These are phyloP conservation scores for Daphne laureola DNA, from an alignment of 441 rosid genomes.

Conservation along the genomic window DNA sequence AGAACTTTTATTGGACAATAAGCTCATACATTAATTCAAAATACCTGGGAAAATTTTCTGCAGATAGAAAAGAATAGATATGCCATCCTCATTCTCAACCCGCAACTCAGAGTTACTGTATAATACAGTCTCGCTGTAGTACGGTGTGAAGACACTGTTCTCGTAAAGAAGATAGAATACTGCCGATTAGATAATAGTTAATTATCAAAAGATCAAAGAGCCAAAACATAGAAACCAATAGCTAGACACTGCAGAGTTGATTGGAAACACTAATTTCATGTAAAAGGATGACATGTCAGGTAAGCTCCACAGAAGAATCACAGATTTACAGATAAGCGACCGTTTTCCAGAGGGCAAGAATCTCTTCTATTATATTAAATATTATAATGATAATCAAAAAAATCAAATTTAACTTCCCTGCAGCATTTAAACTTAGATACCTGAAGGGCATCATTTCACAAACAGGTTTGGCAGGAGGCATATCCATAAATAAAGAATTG, in stretches of 20 bases:
- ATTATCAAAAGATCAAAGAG: too few relatives aligned
- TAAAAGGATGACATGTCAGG: constrained; percentile 8
- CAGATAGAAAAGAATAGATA: constrained; percentile 95
- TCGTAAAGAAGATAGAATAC: constrained; percentile 12
- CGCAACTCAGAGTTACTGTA: constrained; percentile 90
- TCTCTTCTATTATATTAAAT: neutral
- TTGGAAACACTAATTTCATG: too few relatives aligned
- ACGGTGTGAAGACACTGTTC: constrained; percentile 96
- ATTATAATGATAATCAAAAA: constrained; percentile 1
- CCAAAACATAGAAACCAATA: too few relatives aligned
- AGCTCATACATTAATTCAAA: neutral
- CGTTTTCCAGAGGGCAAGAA: too few relatives aligned
- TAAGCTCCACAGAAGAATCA: too few relatives aligned
- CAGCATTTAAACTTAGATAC: constrained; percentile 25
- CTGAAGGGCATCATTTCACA: constrained; percentile 88
- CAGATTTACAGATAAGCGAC: too few relatives aligned
- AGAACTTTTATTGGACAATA: too few relatives aligned
- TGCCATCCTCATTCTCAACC: constrained; percentile 98
- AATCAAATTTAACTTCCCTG: constrained; percentile 4
- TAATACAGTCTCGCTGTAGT: constrained; percentile 98
- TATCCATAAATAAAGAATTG: constrained; percentile 93
- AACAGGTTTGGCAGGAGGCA: constrained; percentile 92
- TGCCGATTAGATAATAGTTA: too few relatives aligned
- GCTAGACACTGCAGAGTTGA: too few relatives aligned
- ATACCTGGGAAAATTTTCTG: constrained; percentile 99